A percentile compares a stretch with the other conserved stretches of the same genome.
phyloP scores from a whole-genome alignment of 345 rosid genomes.

The Lepidium didymum region DNA sequence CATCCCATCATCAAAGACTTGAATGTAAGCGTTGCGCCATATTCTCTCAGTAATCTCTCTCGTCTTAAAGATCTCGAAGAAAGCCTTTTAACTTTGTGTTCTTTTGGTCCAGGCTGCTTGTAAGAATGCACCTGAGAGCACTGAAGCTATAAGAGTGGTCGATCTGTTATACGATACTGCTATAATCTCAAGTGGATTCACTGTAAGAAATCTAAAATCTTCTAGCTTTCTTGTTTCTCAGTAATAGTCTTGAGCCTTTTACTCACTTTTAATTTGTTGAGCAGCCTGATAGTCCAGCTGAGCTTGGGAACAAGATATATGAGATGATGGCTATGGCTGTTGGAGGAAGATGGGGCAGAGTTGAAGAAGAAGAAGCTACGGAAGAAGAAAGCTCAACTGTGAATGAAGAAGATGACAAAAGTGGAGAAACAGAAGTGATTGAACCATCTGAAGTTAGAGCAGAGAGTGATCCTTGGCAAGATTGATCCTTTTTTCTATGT shows the following conservation, averaged over 20 bases:
- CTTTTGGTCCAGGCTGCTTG: conserved; percentile 72
- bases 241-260: neutral
- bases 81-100: neutral
- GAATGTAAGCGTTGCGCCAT: conserved; percentile 42
- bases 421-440: conserved; percentile 51
- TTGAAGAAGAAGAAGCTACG: conserved; percentile 36
- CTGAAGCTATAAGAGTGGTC: conserved; percentile 81
- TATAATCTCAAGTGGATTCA: conserved; percentile 88
- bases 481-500: neutral
- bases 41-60: neutral
- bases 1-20: conserved; percentile 90
- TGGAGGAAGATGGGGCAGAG: conserved; percentile 97
- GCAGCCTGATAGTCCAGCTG: conserved; percentile 98
- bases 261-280: neutral
- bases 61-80: neutral
- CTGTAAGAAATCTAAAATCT: conserved; percentile 41
- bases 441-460: conserved; percentile 92
- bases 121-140: conserved; percentile 77
- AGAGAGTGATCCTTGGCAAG: conserved; percentile 90
- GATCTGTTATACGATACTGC: conserved; percentile 93
- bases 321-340: conserved; percentile 99
- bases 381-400: conserved; percentile 24
- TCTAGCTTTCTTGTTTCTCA: neutral
- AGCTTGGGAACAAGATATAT: conserved; percentile 88
- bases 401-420: conserved; percentile 9